Evolutionary conservation across 2,329 filamentous ascomycete genomes (phyloP), one percentile per base, ranked within the genome.

Genomic region (Sporothrix pallida): DNA sequence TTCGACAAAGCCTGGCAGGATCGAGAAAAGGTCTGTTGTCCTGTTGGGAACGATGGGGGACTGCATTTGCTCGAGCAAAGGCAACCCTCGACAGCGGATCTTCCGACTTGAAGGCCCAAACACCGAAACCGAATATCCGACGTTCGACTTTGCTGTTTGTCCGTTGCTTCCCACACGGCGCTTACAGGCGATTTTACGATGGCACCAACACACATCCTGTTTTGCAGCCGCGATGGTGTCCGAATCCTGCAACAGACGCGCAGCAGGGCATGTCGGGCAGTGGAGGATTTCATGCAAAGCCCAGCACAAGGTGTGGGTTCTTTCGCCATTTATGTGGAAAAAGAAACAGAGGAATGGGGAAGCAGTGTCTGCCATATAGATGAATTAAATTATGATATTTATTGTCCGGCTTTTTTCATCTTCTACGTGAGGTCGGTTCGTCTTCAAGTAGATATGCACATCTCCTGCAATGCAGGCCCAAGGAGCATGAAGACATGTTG

Each of bases 181-280:
- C 70, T 72, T 72, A 72, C 46, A 72, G 70, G 65, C 58, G 23
- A 37, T 10, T n/a, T 10, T 46, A n/a, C 68, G 17, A 58, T 44
- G 52, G 52, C 23, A 1, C 52, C 52, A 70, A 44, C 68, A 70
- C 31, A 46, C 42, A 15, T 8, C 2, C 48, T 15, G 37, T n/a
- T 42, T 70, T 26, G 10, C 54, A n/a, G 48, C 42, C 56, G 44
- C 54, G 54, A 62, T 62, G 44, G 44, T 9, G 37, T 62, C 37
- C 44, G 60, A 37, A 63, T 46, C 42, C 62, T 65, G 62, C 62
- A 46, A 6, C 42, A 65, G 62, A 42, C 42, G 62, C 62, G 42
- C 42, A 48, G 17, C 37, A 63, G 60, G 20, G 17, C 20, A 6
- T 13, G 37, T 48, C 42, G 42, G 42, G 31, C 10, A 48, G 62